Evolutionary conservation across 768 basidiomycete genomes (phyloP), one percentile per base, ranked within the genome.

Genomic region (Cyclocybe cylindracea): DNA sequence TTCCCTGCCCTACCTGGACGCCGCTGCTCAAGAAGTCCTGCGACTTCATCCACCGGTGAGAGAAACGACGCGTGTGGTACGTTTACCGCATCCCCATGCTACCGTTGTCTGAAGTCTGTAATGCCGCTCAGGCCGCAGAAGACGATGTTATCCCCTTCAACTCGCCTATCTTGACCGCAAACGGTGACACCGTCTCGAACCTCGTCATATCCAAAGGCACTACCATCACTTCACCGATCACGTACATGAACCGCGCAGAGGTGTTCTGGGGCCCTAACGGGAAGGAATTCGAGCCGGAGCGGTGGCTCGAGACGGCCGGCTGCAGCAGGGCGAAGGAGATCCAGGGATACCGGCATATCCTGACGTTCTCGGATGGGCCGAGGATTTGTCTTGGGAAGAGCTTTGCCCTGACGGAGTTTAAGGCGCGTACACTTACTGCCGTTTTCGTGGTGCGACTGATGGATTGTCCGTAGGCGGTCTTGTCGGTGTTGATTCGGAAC

Each of bases 91-190:
- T 37, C 44, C 14, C 18, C 13, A 37, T 33, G 36, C 13, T 41
- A 11, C 36, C 14, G 46, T 55, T 14, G 18, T 31, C 11, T 7
- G 5, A n/a, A 14, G 14, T 29, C n/a, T 14, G 32, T 32, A 19
- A 48, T 37, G 36, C 39, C 13, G 8, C 24, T 6, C 52, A 83
- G 75, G 77, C 80, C 0, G 60, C 66, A 1, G 66, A 75, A 50
- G 85, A 87, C 59, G 80, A 85, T 50, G 62, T 83, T 2, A 73
- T 89, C 10, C 86, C 85, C 0, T 71, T 88, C n/a, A 71, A 70
- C 9, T 59, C 61, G 1, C 83, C 83, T 4, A 58, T 86, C n/a
- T 63, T 58, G 9, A 78, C 77, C 0, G 55, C 64, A 0, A 63
- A 75, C 0, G 82, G 82, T 0, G 60, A 70, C 39, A 54, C 59